Conservation (phyloP, 495 filamentous ascomycete species). For the Hyaloscypha finlandica region DNA sequence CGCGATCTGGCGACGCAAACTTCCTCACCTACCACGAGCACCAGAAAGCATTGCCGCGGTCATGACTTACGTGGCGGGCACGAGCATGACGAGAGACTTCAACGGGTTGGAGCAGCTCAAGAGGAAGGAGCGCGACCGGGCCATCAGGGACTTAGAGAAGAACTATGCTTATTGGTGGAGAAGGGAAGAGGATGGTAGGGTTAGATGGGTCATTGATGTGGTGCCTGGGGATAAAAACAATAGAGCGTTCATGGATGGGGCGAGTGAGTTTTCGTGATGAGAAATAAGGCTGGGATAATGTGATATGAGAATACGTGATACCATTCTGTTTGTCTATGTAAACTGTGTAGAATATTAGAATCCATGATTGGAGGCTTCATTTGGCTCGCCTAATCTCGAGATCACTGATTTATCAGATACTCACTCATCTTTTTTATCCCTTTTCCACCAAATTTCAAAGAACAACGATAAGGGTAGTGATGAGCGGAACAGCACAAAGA, state of each 20-base stretch:
- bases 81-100: constrained; percentile 16
- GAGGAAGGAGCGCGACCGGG: constrained; percentile 10
- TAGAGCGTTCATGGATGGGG: background rate
- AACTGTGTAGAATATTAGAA: background rate
- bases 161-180: constrained; percentile 34
- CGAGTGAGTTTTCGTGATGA: background rate
- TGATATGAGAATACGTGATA: background rate
- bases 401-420: too few species aligned
- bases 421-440: too few species aligned
- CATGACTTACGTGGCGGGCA: constrained; percentile 19
- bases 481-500: too few species aligned
- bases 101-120: constrained; percentile 3
- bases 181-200: constrained; percentile 25
- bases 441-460: too few species aligned
- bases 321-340: background rate
- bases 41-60: constrained; percentile 13
- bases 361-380: background rate
- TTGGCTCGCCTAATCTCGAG: too few species aligned
- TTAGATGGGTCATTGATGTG: constrained; percentile 22
- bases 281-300: background rate
- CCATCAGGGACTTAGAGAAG: constrained; percentile 26
- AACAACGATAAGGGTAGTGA: too few species aligned
- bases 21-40: constrained; percentile 7
- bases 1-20: constrained; percentile 7
- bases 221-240: constrained; percentile 6